Conservation (phyloP, 2,329 filamentous ascomycete species). For the Verticillium tricorpus region DNA sequence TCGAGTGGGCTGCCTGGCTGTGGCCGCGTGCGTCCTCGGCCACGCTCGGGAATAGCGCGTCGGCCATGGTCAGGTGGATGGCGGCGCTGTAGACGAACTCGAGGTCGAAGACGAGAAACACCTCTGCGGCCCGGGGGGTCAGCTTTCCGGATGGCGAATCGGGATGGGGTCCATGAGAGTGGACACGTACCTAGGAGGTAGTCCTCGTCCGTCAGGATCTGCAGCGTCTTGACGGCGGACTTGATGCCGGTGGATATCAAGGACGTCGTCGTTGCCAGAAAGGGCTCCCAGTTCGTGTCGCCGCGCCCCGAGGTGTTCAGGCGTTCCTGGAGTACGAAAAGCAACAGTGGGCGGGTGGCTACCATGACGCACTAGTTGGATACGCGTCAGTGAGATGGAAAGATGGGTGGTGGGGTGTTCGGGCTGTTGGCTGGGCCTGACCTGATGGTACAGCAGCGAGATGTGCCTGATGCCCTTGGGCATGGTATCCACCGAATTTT, state of each 20-base stretch:
- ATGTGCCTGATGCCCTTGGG: constrained; percentile 31
- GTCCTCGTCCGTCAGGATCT: constrained; percentile 28
- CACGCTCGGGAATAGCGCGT: constrained; percentile 25
- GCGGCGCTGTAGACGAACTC: constrained; percentile 31
- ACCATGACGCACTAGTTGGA: constrained; percentile 28
- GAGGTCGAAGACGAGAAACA: constrained; percentile 31
- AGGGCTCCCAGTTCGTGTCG: constrained; percentile 24
- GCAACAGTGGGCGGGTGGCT: constrained; percentile 30
- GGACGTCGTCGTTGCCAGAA: constrained; percentile 22
- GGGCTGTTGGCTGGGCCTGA: constrained; percentile 5
- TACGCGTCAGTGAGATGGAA: not conserved
- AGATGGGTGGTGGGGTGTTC: not conserved
- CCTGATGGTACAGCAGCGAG: constrained; percentile 33
- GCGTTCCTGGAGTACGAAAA: constrained; percentile 32
- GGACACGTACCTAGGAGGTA: constrained; percentile 24
- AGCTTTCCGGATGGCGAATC: not conserved
- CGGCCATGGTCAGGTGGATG: constrained; percentile 30
- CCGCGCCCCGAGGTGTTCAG: constrained; percentile 20
- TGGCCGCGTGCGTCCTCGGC: constrained; percentile 21
- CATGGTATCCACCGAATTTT: constrained; percentile 25
- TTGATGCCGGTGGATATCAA: constrained; percentile 35
- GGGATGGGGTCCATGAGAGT: not conserved
- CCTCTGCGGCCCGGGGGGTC: constrained; percentile 17
- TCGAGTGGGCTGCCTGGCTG: constrained; percentile 17
- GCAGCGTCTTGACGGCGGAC: constrained; percentile 32